These are phyloP conservation scores for Colletotrichum filicis DNA, from an alignment of 2,329 filamentous ascomycete species.

Conservation along the genomic window DNA sequence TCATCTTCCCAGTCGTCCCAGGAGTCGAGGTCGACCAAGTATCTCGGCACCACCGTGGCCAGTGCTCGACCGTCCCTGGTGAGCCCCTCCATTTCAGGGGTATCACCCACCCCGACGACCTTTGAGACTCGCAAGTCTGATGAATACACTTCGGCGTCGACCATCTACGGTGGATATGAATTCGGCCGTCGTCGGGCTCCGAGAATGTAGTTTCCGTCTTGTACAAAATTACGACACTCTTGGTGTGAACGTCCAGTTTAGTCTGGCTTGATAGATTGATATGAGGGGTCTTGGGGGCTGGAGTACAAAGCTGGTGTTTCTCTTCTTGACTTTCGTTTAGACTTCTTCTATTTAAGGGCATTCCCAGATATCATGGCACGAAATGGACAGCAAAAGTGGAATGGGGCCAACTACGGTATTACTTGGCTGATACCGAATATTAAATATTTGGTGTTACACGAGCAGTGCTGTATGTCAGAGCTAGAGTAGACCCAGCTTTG, in stretches of 20 bases:
- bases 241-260: not conserved
- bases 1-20: not conserved
- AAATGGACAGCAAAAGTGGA: not conserved
- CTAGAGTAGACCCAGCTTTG: no score
- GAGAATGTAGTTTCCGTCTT: no score
- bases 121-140: slow-evolving; percentile 14
- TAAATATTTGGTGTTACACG: not conserved
- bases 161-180: slow-evolving; percentile 7
- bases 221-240: not conserved
- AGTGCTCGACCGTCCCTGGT: slow-evolving; percentile 20
- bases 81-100: not conserved
- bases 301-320: slow-evolving; percentile 25
- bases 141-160: not conserved
- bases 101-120: not conserved
- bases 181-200: not conserved
- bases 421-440: not conserved
- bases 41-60: slow-evolving; percentile 1
- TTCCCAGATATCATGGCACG: not conserved
- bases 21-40: not conserved
- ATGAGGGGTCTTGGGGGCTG: not conserved
- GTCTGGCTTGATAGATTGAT: not conserved
- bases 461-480: not conserved
- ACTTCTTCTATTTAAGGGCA: not conserved
- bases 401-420: not conserved
- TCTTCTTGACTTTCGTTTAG: slow-evolving; percentile 31